phyloP scores from a whole-genome alignment of 768 basidiomycete species.

The Jaapia argillacea region DNA sequence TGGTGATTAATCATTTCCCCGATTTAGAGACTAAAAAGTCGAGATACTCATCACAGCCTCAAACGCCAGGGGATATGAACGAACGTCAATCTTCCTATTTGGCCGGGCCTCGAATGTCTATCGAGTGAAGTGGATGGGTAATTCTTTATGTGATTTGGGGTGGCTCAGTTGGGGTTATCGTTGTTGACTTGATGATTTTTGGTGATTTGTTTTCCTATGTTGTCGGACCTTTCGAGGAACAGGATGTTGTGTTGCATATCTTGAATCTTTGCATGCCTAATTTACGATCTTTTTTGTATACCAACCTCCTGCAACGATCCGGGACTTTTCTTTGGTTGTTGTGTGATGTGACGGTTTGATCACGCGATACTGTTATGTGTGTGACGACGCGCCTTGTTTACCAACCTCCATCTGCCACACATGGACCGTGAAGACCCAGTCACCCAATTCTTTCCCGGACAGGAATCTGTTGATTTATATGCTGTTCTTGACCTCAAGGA shows the following conservation, averaged over 20 bases:
- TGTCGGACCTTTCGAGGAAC: too few relatives aligned
- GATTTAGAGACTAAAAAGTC: conserved; percentile 20
- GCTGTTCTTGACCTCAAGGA: conserved; percentile 49
- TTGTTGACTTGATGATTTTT: background rate
- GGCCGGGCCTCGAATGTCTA: conserved; percentile 63
- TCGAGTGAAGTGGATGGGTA: conserved; percentile 48
- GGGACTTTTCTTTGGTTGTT: too few relatives aligned
- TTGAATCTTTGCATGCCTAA: too few relatives aligned
- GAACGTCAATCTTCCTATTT: conserved; percentile 38
- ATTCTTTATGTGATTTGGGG: background rate
- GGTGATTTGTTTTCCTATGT: too few relatives aligned
- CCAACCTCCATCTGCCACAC: conserved; percentile 10
- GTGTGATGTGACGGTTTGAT: too few relatives aligned
- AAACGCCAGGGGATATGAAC: conserved; percentile 20
- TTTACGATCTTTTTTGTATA: too few relatives aligned
- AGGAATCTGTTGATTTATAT: conserved; percentile 71
- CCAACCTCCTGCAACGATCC: too few relatives aligned
- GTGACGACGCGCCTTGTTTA: conserved; percentile 16
- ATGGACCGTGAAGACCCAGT: conserved; percentile 69
- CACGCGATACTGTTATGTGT: too few relatives aligned
- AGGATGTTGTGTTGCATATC: too few relatives aligned
- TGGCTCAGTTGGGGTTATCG: background rate
- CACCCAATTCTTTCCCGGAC: conserved; percentile 65
- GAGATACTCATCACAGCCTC: conserved; percentile 25
- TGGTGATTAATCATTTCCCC: conserved; percentile 23